Evolutionary conservation across 257 asterid genomes (phyloP), one percentile per base, ranked within the genome.

Genomic region (Plantago major): DNA sequence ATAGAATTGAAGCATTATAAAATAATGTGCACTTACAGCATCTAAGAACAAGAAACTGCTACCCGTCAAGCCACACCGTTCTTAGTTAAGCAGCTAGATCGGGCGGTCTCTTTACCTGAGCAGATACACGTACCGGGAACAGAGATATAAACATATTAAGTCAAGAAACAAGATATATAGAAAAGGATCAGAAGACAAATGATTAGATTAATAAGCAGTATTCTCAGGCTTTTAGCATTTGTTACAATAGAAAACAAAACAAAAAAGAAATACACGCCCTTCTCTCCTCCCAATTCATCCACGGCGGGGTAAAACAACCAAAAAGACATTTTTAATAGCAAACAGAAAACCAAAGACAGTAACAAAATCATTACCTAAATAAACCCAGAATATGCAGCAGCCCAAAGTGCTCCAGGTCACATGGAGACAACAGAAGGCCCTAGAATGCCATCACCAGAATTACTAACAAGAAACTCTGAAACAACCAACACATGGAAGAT

Each of bases 341-440:
- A 12, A 26, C n/a, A 38, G 38, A n/a, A 10, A 60, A 57, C 6
- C 16, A 14, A 45, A 22, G 26, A 6, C 44, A 30, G 40, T 33
- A 30, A 59, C 28, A 61, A 30, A 55, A 61, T 45, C 16, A 46
- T 42, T 77, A 74, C 94, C 97, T 79, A 77, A 81, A 71, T 65
- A 73, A 84, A 72, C 83, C 69, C 81, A 70, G 82, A 68, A 79
- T 70, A 82, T 51, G 79, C 74, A 80, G 81, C 78, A 77, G 89
- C 94, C 98, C 91, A 72, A 73, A 76, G 89, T 72, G 74, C 79
- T 74, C 95, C 90, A 79, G 82, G 72, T 75, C 81, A 75, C 68
- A 82, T 64, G 84, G 83, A 82, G 80, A 70, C 52, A 78, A 81
- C 82, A 57, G 64, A 76, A 79, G 88, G 86, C 83, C 83, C 76